These are phyloP conservation scores for Carex kokanica DNA, from an alignment of 176 grass and related monocot species.

Conservation along the genomic window DNA sequence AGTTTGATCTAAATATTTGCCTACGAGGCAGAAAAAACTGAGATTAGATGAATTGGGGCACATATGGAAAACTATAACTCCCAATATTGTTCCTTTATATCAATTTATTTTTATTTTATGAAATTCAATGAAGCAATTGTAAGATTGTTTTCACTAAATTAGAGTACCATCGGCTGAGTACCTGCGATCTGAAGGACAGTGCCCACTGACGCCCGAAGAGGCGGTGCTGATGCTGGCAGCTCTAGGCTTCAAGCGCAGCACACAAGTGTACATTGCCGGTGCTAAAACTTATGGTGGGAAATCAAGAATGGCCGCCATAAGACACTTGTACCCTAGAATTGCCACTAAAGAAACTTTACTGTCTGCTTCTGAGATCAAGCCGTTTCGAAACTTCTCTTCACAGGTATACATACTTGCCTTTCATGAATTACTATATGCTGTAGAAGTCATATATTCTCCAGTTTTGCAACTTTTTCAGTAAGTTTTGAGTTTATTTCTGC, in stretches of 20 bases:
- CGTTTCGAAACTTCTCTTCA: conserved; percentile 84
- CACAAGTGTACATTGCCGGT: conserved; percentile 82
- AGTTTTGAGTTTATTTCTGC: not conserved
- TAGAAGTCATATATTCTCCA: not conserved
- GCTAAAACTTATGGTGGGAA: conserved; percentile 93
- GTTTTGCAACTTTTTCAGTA: not conserved
- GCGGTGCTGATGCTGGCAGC: conserved; percentile 94
- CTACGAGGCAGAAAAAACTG: not conserved
- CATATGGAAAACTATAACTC: not conserved
- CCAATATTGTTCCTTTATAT: not conserved
- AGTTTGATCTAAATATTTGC: not conserved
- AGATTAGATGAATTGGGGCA: not conserved
- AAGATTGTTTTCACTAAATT: conserved; percentile 8
- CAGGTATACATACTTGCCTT: conserved; percentile 60
- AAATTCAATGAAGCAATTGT: not conserved
- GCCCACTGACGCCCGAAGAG: conserved; percentile 93
- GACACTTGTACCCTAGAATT: conserved; percentile 75
- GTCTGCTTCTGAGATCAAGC: conserved; percentile 69
- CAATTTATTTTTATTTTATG: not conserved
- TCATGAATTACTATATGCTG: not conserved
- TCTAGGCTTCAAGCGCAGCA: conserved; percentile 85
- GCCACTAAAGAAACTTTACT: conserved; percentile 91
- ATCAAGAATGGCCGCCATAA: conserved; percentile 86
- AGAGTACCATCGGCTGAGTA: conserved; percentile 81
- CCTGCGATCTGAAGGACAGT: conserved; percentile 86